phyloP scores from a whole-genome alignment of 208 protist species.

The Polymyxa betae region DNA sequence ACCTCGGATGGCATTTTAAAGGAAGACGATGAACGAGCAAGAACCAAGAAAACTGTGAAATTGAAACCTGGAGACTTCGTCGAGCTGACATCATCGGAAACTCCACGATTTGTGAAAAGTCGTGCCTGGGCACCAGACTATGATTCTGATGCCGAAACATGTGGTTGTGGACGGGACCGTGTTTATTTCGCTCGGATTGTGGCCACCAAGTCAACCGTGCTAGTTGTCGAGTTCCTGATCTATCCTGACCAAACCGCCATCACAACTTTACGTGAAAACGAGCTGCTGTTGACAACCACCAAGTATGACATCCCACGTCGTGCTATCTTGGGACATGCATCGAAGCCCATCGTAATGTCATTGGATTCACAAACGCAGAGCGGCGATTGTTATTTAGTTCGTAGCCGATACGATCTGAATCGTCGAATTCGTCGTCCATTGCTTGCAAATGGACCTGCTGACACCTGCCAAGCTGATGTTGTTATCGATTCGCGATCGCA shows the following conservation, averaged over 20 bases:
- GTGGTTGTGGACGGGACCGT: background rate
- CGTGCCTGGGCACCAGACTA: background rate
- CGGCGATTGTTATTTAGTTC: background rate
- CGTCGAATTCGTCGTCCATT: background rate
- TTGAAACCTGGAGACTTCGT: background rate
- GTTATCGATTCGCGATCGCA: background rate
- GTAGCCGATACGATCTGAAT: background rate
- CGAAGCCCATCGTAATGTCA: background rate
- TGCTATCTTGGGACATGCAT: background rate
- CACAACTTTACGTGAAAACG: background rate
- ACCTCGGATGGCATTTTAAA: background rate
- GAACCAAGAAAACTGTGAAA: background rate
- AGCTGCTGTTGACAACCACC: background rate
- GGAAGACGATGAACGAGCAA: background rate
- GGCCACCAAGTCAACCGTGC: background rate
- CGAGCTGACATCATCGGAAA: background rate
- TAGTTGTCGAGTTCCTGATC: background rate
- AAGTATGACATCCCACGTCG: background rate
- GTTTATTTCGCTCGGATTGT: background rate
- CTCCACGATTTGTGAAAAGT: background rate
- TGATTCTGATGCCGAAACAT: background rate
- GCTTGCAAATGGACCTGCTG: background rate
- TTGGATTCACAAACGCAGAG: background rate
- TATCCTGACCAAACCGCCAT: background rate
- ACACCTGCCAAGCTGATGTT: background rate